Evolutionary conservation across 2,329 filamentous ascomycete genomes (phyloP).

Genomic region (Cercospora canescens): DNA sequence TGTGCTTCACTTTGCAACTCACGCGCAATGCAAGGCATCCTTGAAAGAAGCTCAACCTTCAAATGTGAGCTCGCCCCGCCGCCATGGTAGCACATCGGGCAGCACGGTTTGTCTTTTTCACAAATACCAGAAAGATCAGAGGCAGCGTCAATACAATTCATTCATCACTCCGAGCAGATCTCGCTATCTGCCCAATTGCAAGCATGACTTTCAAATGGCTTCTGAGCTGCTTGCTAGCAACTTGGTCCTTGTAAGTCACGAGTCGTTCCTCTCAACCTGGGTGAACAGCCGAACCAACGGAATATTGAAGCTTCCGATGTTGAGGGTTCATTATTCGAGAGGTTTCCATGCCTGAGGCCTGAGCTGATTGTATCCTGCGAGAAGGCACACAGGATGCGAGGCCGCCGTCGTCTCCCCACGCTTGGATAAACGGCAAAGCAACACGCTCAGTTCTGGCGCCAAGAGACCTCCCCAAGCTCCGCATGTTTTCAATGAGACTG

Average conservation of each 20-base stretch:
- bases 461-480: conserved; percentile 1
- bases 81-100: background rate
- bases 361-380: background rate
- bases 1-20: background rate
- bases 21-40: background rate
- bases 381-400: background rate
- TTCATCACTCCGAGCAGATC: background rate
- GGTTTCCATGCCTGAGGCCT: background rate
- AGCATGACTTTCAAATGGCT: background rate
- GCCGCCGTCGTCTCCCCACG: background rate
- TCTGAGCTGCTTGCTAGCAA: background rate
- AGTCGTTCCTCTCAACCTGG: background rate
- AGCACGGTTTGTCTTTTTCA: background rate
- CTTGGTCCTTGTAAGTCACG: background rate
- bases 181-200: background rate
- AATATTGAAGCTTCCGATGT: background rate
- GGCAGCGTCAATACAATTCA: background rate
- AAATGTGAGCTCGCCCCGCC: background rate
- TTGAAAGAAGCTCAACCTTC: background rate
- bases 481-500: background rate
- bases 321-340: background rate
- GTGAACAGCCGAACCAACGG: background rate
- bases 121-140: background rate
- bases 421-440: background rate
- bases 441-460: background rate